Evolutionary conservation across 192 early-diverging fungal species (phyloP).

Genomic region (Linnemannia exigua): DNA sequence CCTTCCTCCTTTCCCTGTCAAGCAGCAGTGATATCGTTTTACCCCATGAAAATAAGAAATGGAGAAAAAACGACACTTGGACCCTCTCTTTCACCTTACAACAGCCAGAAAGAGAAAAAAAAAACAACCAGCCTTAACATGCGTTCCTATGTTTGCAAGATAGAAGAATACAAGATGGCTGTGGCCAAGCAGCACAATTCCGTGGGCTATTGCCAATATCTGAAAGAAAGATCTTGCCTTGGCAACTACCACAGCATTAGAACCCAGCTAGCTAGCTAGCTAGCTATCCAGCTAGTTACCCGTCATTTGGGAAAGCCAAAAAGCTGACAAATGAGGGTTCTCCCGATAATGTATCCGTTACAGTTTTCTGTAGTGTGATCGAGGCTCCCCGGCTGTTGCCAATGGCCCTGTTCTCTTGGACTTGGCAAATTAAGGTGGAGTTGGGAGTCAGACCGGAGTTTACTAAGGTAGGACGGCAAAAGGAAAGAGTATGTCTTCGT

Average conservation of each 20-base stretch:
- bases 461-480: not conserved
- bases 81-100: too few relatives aligned
- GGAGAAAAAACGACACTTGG: too few relatives aligned
- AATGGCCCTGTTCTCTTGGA: not conserved
- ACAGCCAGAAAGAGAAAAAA: too few relatives aligned
- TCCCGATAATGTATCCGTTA: not conserved
- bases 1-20: too few relatives aligned
- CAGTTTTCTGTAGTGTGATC: not conserved
- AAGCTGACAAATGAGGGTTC: not conserved
- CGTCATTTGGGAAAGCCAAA: not conserved
- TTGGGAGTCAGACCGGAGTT: not conserved
- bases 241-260: not conserved
- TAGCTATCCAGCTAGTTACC: not conserved
- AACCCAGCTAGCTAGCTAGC: not conserved
- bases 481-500: not conserved
- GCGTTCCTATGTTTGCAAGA: too few relatives aligned
- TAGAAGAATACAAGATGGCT: not conserved
- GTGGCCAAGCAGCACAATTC: not conserved
- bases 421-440: slow-evolving; percentile 3
- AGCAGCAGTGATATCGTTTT: too few relatives aligned
- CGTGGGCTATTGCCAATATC: not conserved
- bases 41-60: too few relatives aligned
- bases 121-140: too few relatives aligned
- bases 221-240: not conserved
- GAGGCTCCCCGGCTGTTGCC: not conserved